These are phyloP conservation scores for Rhodotorula glutinis DNA, from an alignment of 1,284 basidiomycete genomes.

Conservation along the genomic window DNA sequence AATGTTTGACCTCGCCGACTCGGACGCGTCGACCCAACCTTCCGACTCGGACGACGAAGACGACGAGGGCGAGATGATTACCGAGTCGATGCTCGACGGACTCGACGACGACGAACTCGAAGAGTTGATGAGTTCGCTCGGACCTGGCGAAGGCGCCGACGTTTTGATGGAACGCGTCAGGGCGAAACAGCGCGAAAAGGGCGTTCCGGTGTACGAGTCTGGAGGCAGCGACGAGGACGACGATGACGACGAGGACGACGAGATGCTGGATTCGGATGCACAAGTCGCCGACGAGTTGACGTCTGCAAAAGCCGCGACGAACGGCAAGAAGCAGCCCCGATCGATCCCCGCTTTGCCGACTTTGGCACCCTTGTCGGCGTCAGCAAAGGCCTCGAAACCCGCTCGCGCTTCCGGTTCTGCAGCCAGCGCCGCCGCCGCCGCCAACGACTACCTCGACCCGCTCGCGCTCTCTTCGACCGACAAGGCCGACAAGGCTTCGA, in stretches of 20 bases:
- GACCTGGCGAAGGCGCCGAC: constrained; percentile 26
- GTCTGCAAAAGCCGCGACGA: neutral
- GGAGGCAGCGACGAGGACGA: constrained; percentile 6
- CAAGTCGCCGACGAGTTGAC: constrained; percentile 7
- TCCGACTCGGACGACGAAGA: constrained; percentile 46
- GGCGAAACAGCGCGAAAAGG: constrained; percentile 28
- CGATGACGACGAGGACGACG: constrained; percentile 6
- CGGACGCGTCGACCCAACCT: constrained; percentile 24
- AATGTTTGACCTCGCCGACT: constrained; percentile 39
- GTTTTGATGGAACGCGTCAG: constrained; percentile 22
- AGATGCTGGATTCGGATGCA: neutral
- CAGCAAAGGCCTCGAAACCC: constrained; percentile 36
- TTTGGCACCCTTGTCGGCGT: constrained; percentile 54
- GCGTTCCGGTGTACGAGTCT: constrained; percentile 9
- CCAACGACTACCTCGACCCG: constrained; percentile 65
- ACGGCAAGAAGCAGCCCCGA: constrained; percentile 3
- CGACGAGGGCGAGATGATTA: constrained; percentile 44
- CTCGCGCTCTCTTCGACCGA: constrained; percentile 67
- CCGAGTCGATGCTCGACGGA: constrained; percentile 43
- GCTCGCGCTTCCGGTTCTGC: constrained; percentile 40
- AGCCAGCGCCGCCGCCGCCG: constrained; percentile 1
- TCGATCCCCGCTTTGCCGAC: constrained; percentile 18
- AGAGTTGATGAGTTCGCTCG: constrained; percentile 44
- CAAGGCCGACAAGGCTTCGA: constrained; percentile 72
- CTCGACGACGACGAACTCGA: constrained; percentile 46